Conservation (phyloP, 306 rosid genomes). For the Castanea mollissima region DNA sequence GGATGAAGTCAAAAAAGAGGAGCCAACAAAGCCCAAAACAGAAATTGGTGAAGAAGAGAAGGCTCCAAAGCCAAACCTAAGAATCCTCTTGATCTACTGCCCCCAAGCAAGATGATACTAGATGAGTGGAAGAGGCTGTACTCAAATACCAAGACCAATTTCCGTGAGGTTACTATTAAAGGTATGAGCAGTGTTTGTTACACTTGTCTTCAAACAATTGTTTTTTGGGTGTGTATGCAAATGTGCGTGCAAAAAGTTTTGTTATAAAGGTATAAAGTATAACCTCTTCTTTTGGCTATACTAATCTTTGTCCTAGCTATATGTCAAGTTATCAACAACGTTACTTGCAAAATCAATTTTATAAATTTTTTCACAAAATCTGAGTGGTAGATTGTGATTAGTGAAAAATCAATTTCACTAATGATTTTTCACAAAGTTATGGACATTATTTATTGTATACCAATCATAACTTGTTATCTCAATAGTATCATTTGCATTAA, state of each 20-base stretch:
- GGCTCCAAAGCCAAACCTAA: constrained; percentile 85
- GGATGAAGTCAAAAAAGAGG: constrained; percentile 52
- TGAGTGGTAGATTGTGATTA: too few relatives aligned
- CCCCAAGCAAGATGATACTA: constrained; percentile 25
- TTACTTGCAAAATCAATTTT: too few relatives aligned
- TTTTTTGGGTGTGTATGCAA: not conserved
- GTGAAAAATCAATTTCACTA: too few relatives aligned
- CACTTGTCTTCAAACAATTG: not conserved
- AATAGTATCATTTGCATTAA: too few relatives aligned
- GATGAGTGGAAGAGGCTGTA: constrained; percentile 92
- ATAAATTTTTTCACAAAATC: too few relatives aligned
- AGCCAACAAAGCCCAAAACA: constrained; percentile 37
- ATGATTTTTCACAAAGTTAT: too few relatives aligned
- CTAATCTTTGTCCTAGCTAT: too few relatives aligned
- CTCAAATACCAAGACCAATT: constrained; percentile 85
- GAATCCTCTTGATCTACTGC: constrained; percentile 5
- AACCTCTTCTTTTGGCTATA: not conserved
- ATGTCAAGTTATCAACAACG: too few relatives aligned
- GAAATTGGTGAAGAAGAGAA: constrained; percentile 51
- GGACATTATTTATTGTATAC: too few relatives aligned
- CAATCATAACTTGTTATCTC: too few relatives aligned
- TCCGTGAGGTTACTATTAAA: constrained; percentile 91
- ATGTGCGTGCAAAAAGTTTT: too few relatives aligned
- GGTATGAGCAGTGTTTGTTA: constrained; percentile 30
- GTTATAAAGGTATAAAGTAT: too few relatives aligned